Percentiles rank a stretch among this genome's conserved stretches.
These are phyloP conservation scores for Lenwebbia sp. DNA, from an alignment of 345 rosid species.

Conservation along the genomic window DNA sequence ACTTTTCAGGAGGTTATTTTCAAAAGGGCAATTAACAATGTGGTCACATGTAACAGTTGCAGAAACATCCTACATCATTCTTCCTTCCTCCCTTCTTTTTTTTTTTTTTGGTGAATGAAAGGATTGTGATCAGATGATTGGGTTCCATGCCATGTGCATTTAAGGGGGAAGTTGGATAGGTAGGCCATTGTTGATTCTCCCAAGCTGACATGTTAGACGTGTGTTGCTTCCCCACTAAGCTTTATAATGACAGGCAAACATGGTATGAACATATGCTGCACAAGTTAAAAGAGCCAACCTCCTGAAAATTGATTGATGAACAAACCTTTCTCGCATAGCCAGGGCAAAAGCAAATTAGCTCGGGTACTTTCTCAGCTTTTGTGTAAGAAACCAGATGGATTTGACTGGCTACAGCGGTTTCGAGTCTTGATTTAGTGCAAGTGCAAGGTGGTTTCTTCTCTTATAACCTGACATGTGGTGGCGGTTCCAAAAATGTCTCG, in stretches of 20 bases:
- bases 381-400: not conserved
- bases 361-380: not conserved
- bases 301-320: not conserved
- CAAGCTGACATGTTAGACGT: not conserved
- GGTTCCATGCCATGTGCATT: slow-evolving; percentile 16
- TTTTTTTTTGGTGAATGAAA: not conserved
- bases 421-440: not conserved
- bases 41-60: slow-evolving; percentile 1
- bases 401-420: not conserved
- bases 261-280: not conserved
- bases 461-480: not conserved
- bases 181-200: not conserved
- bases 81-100: not conserved
- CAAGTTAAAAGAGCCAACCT: not conserved
- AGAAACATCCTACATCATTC: not conserved
- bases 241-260: not conserved
- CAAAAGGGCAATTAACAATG: not conserved
- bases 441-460: not conserved
- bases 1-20: not conserved
- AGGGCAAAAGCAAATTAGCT: not conserved
- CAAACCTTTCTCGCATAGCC: not conserved
- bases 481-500: not conserved
- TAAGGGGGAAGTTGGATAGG: not conserved
- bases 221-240: not conserved
- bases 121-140: not conserved